Evolutionary conservation across 371 early-diverging fungal genomes (phyloP).

Genomic region (Zychaea mexicana): DNA sequence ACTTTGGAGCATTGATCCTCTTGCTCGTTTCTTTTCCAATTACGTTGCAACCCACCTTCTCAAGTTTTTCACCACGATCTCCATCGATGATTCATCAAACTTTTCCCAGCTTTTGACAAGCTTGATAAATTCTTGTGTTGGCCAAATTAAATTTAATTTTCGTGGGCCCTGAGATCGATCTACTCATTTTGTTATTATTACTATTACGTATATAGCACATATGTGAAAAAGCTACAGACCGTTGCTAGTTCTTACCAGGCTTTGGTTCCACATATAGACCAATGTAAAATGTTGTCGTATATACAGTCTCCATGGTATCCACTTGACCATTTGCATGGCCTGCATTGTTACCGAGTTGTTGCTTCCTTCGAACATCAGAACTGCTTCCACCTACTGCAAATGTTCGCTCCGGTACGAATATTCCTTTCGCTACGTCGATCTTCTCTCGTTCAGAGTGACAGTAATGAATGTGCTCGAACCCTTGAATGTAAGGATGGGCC

Average conservation of each 20-base stretch:
- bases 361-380: constrained; percentile 34
- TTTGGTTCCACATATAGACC: constrained; percentile 71
- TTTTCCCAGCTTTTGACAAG: constrained; percentile 82
- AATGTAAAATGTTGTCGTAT: constrained; percentile 88
- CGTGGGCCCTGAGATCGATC: constrained; percentile 19
- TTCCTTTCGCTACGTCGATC: constrained; percentile 66
- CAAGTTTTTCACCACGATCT: constrained; percentile 66
- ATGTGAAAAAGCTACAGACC: too few species aligned
- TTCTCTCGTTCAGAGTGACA: constrained; percentile 69
- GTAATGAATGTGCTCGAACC: constrained; percentile 69
- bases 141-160: constrained; percentile 75
- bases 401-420: constrained; percentile 34
- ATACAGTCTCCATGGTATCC: constrained; percentile 32
- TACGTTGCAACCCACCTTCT: constrained; percentile 56
- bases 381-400: constrained; percentile 38
- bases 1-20: too few species aligned
- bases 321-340: constrained; percentile 31
- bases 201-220: not conserved
- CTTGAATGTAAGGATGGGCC: constrained; percentile 93
- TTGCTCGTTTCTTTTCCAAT: not conserved
- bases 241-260: constrained; percentile 54
- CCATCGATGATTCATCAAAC: constrained; percentile 72
- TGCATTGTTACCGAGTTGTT: constrained; percentile 30
- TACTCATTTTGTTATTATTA: not conserved
- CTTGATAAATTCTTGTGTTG: constrained; percentile 78